Evolutionary conservation across 1,284 basidiomycete species (phyloP), one percentile per base, ranked within the genome.

Genomic region (Pholiota adiposa): DNA sequence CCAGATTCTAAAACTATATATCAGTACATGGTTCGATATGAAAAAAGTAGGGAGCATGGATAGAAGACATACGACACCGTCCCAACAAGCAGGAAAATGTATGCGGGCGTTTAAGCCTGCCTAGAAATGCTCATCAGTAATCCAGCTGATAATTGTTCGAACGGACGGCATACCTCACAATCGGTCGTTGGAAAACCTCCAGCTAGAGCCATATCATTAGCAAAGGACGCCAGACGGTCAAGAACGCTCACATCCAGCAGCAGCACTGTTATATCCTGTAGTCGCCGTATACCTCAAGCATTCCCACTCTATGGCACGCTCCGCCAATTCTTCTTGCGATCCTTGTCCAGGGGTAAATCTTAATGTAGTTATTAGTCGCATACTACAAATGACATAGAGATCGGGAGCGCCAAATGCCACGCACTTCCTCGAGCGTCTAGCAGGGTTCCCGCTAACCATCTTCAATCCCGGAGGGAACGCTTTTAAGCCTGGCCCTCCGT

Each of bases 11-110:
- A 3, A 33, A 1, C 3, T 7, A 49, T 25, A 21, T 12, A 23
- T 46, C 9, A 31, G 34, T 18, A 29, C 4, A n/a, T n/a, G 31
- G 21, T 23, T n/a, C 8, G 44, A 38, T n/a, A 14, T 11, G n/a
- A 25, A 9, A 18, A 6, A 36, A 16, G 5, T 12, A 31, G 58
- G 0, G 72, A 67, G 56, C 71, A 76, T 0, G 69, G 7, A 7
- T 25, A 38, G 14, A n/a, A 9, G 36, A 52, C 51, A 52, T 71
- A 67, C 77, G 34, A 73, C 67, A 6, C 83, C 83, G 64, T 83
- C 78, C 82, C 82, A 84, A 69, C 81, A 83, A 1, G 78, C 75
- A n/a, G 80, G 82, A 72, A 83, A 69, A 54, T 77, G 74, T 18
- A 76, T 73, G 7, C 73, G 71, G 25, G 73, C 71, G 23, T 77